Percentiles rank a stretch among this genome's conserved stretches.
phyloP scores from a whole-genome alignment of 2,329 filamentous ascomycete genomes.

The Penicillium olsonii region DNA sequence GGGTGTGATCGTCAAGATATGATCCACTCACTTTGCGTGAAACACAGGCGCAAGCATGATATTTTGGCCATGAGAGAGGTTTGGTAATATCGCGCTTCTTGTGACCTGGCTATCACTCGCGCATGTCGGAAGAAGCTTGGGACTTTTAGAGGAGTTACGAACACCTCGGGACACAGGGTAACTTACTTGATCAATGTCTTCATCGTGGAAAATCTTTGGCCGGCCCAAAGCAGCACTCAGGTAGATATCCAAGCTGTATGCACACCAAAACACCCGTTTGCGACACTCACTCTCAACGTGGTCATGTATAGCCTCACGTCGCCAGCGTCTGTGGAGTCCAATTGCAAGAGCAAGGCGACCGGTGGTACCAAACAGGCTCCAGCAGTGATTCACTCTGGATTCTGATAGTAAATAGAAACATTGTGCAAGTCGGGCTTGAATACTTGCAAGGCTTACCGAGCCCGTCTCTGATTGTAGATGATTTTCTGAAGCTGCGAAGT shows the following conservation, averaged over 20 bases:
- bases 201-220: constrained; percentile 20
- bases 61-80: constrained; percentile 33
- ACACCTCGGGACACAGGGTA: not conserved
- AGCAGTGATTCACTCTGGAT: constrained; percentile 39
- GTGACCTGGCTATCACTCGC: constrained; percentile 25
- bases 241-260: constrained; percentile 22
- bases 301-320: constrained; percentile 9
- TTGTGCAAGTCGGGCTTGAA: constrained; percentile 44
- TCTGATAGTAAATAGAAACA: constrained; percentile 38
- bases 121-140: constrained; percentile 16
- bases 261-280: constrained; percentile 22
- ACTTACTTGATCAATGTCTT: constrained; percentile 20
- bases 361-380: constrained; percentile 37
- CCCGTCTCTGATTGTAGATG: constrained; percentile 36
- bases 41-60: constrained; percentile 50
- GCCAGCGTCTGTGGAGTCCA: constrained; percentile 28
- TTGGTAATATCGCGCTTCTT: constrained; percentile 19
- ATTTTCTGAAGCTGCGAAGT: constrained; percentile 30
- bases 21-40: constrained; percentile 38
- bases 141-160: not conserved
- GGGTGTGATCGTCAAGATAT: too few relatives aligned
- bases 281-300: constrained; percentile 18
- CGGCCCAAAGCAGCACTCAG: constrained; percentile 19
- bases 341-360: constrained; percentile 36
- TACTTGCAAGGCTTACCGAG: constrained; percentile 34